Evolutionary conservation across 345 rosid species (phyloP), one percentile per base, ranked within the genome.

Genomic region (Linum tenue): DNA sequence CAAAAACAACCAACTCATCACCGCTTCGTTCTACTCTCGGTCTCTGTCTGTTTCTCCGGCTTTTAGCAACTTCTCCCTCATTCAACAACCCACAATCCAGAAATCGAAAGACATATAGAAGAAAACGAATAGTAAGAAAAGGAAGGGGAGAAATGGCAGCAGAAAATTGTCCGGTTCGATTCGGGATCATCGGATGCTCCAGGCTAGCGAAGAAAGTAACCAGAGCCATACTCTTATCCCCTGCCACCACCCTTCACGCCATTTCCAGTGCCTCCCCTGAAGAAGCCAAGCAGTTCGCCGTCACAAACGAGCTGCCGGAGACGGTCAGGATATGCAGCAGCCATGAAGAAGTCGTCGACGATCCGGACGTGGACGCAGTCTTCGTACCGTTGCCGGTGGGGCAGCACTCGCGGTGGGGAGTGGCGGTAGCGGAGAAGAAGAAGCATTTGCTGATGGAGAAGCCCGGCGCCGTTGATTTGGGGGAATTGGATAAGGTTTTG

Each of bases 381-480:
- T 90, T 84, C 81, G 51, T 85, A 61, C 81, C 96, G 12, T 60
- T 87, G 64, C 94, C 91, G 5, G 79, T 81, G 43, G 78, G 77
- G 9, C 72, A 81, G 44, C 86, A 82, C 59, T 71, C 69, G 16
- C 67, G 75, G 1, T 90, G 91, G 91, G 90, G 88, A 0, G 75
- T 78, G 42, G 37, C 63, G 73, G 88, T 88, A 9, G 91, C 90
- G 5, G 60, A 55, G 51, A 84, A 67, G 65, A 81, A 78, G 65
- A 87, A 84, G 68, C 95, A 90, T 75, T 44, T 86, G 37, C 72
- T 90, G 4, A 62, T 84, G 4, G 91, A 90, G 85, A 90, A 85
- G 77, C 94, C 88, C 0, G 75, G 81, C 37, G 90, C 82, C 50
- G 74, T 75, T 43, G 72, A 82, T 72, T 79, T 71, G 68, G 77